Conservation (phyloP, 345 rosid species). For the Populus tremula region DNA sequence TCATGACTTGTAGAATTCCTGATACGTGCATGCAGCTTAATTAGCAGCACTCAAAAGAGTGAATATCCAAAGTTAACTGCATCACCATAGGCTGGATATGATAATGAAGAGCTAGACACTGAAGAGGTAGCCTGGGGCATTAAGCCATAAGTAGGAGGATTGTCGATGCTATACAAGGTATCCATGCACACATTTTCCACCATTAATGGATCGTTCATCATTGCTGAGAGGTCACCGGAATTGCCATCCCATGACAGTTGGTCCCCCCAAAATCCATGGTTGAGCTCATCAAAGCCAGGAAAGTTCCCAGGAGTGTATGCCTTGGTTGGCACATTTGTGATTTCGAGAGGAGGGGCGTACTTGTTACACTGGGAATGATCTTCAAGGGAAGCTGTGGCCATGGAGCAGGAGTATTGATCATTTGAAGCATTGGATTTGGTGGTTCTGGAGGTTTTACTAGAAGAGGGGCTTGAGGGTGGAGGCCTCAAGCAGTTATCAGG, state of each 20-base stretch:
- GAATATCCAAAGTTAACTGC: conserved; percentile 44
- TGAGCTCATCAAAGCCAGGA: conserved; percentile 25
- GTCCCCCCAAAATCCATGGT: conserved; percentile 24
- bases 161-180: conserved; percentile 16
- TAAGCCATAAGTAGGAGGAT: conserved; percentile 12
- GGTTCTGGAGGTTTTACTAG: background rate
- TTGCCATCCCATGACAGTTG: conserved; percentile 43
- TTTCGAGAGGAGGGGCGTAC: conserved; percentile 16
- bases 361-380: conserved; percentile 11
- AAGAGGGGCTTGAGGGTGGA: conserved; percentile 41
- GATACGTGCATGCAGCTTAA: background rate
- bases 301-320: conserved; percentile 7
- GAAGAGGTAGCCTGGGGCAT: conserved; percentile 40
- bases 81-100: conserved; percentile 36
- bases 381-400: conserved; percentile 13
- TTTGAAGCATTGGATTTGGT: conserved; percentile 8
- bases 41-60: conserved; percentile 25
- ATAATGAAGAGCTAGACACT: conserved; percentile 12
- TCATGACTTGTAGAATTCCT: background rate
- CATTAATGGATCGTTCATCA: conserved; percentile 42
- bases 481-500: conserved; percentile 85
- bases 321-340: background rate
- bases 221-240: conserved; percentile 55
- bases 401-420: conserved; percentile 15
- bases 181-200: conserved; percentile 41